Percentiles rank a stretch among this genome's conserved stretches.
phyloP scores from a whole-genome alignment of 345 rosid species.

The Hibiscus syriacus region DNA sequence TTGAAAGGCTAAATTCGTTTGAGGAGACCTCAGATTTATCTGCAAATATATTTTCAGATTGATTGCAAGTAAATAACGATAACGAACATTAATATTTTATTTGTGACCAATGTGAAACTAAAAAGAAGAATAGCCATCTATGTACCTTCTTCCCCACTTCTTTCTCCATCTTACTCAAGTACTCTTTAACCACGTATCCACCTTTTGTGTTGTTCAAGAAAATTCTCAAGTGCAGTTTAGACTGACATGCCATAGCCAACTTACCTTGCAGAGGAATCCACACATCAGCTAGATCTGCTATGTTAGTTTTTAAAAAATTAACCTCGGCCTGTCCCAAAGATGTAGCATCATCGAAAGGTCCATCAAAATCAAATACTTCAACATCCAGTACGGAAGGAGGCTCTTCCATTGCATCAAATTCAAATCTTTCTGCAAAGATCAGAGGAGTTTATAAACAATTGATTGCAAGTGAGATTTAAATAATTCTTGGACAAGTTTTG shows the following conservation, averaged over 20 bases:
- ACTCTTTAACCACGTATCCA: constrained; percentile 70
- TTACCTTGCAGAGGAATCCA: constrained; percentile 88
- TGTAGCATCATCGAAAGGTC: constrained; percentile 85
- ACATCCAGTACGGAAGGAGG: constrained; percentile 91
- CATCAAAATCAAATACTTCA: constrained; percentile 88
- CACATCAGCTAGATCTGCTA: constrained; percentile 88
- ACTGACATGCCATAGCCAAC: constrained; percentile 87
- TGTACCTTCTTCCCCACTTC: constrained; percentile 95
- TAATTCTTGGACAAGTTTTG: constrained; percentile 11
- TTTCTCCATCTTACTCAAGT: constrained; percentile 93
- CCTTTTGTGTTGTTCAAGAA: constrained; percentile 88
- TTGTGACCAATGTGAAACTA: constrained; percentile 5
- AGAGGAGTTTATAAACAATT: constrained; percentile 7
- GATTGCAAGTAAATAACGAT: not conserved
- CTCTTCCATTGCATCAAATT: constrained; percentile 95
- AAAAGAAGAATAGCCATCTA: constrained; percentile 12
- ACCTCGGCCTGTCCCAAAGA: constrained; percentile 78
- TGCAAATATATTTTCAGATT: constrained; percentile 24
- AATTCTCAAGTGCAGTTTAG: constrained; percentile 75
- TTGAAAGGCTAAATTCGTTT: constrained; percentile 94
- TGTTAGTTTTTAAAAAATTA: constrained; percentile 72
- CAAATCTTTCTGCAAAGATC: constrained; percentile 79
- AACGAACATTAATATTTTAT: constrained; percentile 4
- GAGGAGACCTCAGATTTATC: constrained; percentile 93
- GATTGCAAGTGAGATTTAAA: constrained; percentile 6